Conservation (phyloP, 75 land plant species). For the Picea glauca region DNA sequence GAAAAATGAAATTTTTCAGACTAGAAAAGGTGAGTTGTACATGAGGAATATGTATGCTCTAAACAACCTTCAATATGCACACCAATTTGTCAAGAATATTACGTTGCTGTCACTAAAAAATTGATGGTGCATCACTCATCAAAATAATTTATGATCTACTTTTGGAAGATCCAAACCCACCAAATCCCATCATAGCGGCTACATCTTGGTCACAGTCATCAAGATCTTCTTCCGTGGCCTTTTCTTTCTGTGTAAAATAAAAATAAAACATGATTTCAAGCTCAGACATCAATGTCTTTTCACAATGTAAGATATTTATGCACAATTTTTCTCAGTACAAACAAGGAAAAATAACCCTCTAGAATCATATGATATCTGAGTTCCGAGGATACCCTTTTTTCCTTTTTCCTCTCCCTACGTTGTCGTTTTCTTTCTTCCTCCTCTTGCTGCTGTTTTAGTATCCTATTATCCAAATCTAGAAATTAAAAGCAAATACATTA, state of each 20-base stretch:
- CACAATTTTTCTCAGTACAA: background rate
- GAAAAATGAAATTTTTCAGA: too few relatives aligned
- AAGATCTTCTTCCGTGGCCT: constrained; percentile 64
- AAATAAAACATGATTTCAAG: constrained; percentile 9
- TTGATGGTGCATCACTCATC: too few relatives aligned
- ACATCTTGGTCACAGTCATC: constrained; percentile 75
- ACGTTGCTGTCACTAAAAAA: background rate
- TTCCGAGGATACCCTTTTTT: constrained; percentile 61
- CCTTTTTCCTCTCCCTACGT: constrained; percentile 88
- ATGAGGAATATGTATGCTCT: background rate
- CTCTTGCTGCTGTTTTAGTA: constrained; percentile 82
- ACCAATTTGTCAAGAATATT: background rate
- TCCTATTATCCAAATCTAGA: constrained; percentile 80
- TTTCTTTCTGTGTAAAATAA: constrained; percentile 54
- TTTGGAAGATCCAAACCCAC: constrained; percentile 85
- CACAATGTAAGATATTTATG: background rate
- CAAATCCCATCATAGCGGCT: constrained; percentile 96
- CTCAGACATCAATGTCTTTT: background rate
- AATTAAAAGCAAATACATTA: background rate
- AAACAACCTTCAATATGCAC: background rate
- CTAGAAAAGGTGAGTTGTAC: background rate
- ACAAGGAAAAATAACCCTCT: background rate
- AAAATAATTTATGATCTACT: constrained; percentile 24
- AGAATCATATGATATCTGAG: background rate
- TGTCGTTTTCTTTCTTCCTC: constrained; percentile 88